A percentile compares a stretch with the other conserved stretches of the same genome.
Conservation (phyloP, 2,329 filamentous ascomycete species). For the Aspergillus pseudoglaucus region DNA sequence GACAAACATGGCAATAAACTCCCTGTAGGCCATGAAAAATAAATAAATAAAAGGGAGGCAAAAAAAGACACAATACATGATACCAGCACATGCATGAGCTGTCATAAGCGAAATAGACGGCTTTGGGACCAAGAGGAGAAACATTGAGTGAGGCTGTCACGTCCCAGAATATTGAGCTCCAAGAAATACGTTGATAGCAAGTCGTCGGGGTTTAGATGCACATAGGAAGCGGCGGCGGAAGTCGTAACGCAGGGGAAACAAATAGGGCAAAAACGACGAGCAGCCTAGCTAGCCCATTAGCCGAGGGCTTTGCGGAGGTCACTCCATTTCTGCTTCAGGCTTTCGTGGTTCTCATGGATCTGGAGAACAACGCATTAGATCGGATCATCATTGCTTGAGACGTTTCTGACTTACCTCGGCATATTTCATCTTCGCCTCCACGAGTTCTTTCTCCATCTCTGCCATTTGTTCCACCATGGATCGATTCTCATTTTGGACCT, state of each 20-base stretch:
- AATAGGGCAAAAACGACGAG: background rate
- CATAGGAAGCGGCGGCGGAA: background rate
- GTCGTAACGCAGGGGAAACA: background rate
- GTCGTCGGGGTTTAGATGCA: background rate
- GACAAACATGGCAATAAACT: background rate
- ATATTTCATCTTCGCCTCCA: slow-evolving; percentile 89
- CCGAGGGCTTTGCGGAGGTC: slow-evolving; percentile 58
- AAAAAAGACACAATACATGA: slow-evolving; percentile 9
- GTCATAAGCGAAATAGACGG: background rate
- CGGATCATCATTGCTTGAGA: background rate
- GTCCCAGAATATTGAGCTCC: background rate
- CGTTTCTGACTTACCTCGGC: slow-evolving; percentile 67
- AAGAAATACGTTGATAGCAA: background rate
- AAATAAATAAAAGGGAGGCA: background rate
- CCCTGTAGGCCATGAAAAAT: background rate
- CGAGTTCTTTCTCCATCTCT: slow-evolving; percentile 87
- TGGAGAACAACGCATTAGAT: slow-evolving; percentile 30
- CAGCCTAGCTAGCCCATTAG: slow-evolving; percentile 12
- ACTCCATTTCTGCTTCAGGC: slow-evolving; percentile 68
- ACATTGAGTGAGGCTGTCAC: background rate
- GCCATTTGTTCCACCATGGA: slow-evolving; percentile 80
- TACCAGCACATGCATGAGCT: slow-evolving; percentile 7
- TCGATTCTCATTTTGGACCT: slow-evolving; percentile 90
- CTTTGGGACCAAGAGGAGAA: background rate
- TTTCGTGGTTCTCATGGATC: slow-evolving; percentile 65